A percentile compares a stretch with the other conserved stretches of the same genome.
These are phyloP conservation scores for Saturnispora saitoi DNA, from an alignment of 805 yeast species.

Conservation along the genomic window DNA sequence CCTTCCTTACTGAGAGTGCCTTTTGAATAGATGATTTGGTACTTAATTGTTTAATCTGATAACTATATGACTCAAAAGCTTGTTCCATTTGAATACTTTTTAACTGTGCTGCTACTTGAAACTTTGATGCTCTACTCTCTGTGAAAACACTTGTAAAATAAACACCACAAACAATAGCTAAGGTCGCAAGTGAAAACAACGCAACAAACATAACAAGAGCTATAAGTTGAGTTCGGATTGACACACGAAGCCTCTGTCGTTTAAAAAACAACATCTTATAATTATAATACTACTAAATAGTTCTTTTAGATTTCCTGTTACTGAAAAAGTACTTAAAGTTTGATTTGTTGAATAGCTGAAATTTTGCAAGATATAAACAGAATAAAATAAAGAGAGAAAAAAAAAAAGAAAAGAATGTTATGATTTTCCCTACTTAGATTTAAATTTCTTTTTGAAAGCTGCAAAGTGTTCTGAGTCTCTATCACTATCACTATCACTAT, in stretches of 20 bases:
- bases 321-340: not conserved
- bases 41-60: constrained; percentile 60
- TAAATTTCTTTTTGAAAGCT: not conserved
- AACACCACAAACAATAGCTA: constrained; percentile 69
- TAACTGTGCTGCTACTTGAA: constrained; percentile 70
- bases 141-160: constrained; percentile 61
- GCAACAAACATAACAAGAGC: constrained; percentile 63
- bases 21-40: constrained; percentile 50
- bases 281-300: not conserved
- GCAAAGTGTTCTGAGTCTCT: not conserved
- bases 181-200: constrained; percentile 55
- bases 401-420: not conserved
- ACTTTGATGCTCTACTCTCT: constrained; percentile 55
- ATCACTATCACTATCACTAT: constrained; percentile 4
- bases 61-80: constrained; percentile 50
- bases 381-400: not conserved
- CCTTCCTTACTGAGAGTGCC: constrained; percentile 54
- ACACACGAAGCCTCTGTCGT: constrained; percentile 37
- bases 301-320: no score
- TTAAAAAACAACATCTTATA: not conserved
- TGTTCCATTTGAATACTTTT: constrained; percentile 76
- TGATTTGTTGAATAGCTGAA: not conserved
- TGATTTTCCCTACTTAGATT: not conserved
- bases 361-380: not conserved
- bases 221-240: constrained; percentile 70